Base-by-base conservation (phyloP, 176 grass and related monocot species). In the Bonia amplexicaulis region DNA sequence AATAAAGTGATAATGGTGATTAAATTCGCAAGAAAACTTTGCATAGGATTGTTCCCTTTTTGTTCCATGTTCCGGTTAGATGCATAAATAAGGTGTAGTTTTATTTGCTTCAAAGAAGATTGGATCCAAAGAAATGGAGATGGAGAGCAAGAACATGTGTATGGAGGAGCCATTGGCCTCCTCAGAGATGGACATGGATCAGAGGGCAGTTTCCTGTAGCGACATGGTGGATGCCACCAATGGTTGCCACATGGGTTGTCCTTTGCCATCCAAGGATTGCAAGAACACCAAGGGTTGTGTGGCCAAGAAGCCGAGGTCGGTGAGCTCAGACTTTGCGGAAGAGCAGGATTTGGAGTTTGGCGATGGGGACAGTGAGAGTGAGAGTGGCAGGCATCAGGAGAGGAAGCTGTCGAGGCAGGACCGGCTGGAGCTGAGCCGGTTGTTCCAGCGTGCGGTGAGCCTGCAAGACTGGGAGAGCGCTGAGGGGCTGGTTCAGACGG, bases 391-490 rank as follows among this genome's bases (percentile, higher is more conserved):
- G 84, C 85, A 79, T 55, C 93, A 92, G 76, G 93, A 95, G 49
- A 95, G 84, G 88, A 98, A 92, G 78, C 84, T 95, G 31, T 90
- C 85, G 0, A 90, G 85, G 87, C 93, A 98, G 13, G 89, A 96
- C 46, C 70, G 96, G 58, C 82, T 98, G 3, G 93, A 98, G 83
- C 76, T 98, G 1, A 89, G 88, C 85, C 89, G 88, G 39, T 71
- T 49, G 3, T 96, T 98, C 86, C 96, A 98, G 88, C 86, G n/a
- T 0, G 89, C 90, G 0, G 93, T 98, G 67, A 98, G 89, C 74
- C 82, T 74, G 3, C 89, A 92, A 3, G 88, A 98, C 46, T 98
- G 93, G 90, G 88, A 76, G 69, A 77, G 71, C 20, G 91, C 93
- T 0, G 83, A 94, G 82, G 80, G 65, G 37, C 69, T 98, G 76